phyloP scores from a whole-genome alignment of 495 filamentous ascomycete genomes.

The Podospora anserina region DNA sequence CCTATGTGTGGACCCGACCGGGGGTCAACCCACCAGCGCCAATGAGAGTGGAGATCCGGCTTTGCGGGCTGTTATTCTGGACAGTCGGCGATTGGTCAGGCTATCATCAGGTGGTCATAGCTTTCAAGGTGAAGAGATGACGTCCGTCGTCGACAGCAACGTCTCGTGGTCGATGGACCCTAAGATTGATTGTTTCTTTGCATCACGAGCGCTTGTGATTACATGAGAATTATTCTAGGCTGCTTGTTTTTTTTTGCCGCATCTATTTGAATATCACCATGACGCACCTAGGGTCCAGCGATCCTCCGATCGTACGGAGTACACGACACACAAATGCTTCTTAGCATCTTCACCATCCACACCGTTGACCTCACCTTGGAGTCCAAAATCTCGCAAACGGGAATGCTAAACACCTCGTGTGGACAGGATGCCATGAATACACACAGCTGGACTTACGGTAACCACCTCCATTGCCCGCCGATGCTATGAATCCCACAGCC shows the following conservation, averaged over 20 bases:
- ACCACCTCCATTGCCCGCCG: not conserved
- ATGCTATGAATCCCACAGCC: not conserved
- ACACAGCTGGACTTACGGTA: not conserved
- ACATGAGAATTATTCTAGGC: not conserved
- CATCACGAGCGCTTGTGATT: conserved; percentile 3
- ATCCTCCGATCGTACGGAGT: not conserved
- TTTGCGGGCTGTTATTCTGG: not conserved
- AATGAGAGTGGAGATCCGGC: not conserved
- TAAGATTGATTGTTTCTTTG: not conserved
- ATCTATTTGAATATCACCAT: not conserved
- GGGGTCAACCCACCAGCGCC: not conserved
- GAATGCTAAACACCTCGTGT: no score
- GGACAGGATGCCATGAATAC: no score
- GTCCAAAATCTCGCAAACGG: no score
- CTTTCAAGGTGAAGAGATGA: not conserved
- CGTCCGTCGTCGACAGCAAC: not conserved
- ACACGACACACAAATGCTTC: not conserved
- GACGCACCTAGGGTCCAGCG: conserved; percentile 5
- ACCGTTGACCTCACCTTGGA: not conserved
- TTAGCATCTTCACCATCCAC: not conserved
- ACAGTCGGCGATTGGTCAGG: not conserved
- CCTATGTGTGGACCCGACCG: not conserved
- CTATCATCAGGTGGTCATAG: not conserved
- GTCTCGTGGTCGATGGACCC: not conserved
- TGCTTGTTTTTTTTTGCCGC: no score